phyloP scores from a whole-genome alignment of 2,329 filamentous ascomycete genomes.

The Cercospora janseana region DNA sequence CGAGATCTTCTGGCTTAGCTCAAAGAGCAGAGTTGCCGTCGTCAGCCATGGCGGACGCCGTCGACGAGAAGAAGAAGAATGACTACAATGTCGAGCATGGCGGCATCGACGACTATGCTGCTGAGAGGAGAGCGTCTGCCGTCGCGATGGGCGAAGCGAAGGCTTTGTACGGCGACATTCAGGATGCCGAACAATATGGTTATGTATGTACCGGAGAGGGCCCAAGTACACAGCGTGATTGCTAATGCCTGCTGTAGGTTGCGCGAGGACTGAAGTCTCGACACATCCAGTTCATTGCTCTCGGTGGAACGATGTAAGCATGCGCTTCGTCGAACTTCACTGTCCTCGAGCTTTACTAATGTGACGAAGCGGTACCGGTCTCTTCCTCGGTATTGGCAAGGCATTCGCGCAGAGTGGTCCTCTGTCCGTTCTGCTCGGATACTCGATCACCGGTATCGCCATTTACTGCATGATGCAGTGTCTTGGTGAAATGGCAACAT shows the following conservation, averaged over 20 bases:
- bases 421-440: conserved; percentile 20
- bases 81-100: conserved; percentile 10
- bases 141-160: conserved; percentile 46
- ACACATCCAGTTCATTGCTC: conserved; percentile 60
- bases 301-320: conserved; percentile 42
- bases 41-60: conserved; percentile 16
- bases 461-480: conserved; percentile 19
- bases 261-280: conserved; percentile 53
- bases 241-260: conserved; percentile 41
- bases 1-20: too few species aligned
- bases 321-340: too few species aligned
- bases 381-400: conserved; percentile 21
- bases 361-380: conserved; percentile 42
- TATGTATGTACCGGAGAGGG: neutral
- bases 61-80: conserved; percentile 18
- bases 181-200: conserved; percentile 44
- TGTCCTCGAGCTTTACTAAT: neutral
- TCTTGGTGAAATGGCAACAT: conserved; percentile 21
- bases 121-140: conserved; percentile 19
- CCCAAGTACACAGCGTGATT: neutral
- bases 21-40: neutral
- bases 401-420: conserved; percentile 33
- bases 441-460: conserved; percentile 18
- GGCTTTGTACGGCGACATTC: conserved; percentile 53
- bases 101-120: neutral